Evolutionary conservation across 2,329 filamentous ascomycete genomes (phyloP).

Genomic region (Bisporella sp.): DNA sequence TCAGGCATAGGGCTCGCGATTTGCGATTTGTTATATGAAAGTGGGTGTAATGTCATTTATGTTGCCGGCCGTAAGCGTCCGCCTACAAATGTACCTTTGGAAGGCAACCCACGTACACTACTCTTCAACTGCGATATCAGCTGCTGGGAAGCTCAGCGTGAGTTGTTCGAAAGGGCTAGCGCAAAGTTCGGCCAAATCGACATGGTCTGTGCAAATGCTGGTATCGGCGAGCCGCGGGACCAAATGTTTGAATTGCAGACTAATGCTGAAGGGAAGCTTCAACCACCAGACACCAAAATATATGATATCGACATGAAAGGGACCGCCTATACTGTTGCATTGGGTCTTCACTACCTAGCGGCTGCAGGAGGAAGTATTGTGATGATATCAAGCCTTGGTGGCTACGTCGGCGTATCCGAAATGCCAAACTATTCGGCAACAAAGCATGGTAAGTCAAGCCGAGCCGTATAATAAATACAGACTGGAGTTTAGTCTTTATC

Average conservation of each 20-base stretch:
- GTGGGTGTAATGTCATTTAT: neutral
- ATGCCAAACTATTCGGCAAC: neutral
- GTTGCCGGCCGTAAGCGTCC: neutral
- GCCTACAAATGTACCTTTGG: neutral
- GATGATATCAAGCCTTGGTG: neutral
- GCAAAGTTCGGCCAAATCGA: neutral
- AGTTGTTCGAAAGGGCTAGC: neutral
- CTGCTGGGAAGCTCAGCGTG: neutral
- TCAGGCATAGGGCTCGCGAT: neutral
- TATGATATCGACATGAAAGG: neutral
- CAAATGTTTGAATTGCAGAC: neutral
- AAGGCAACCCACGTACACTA: neutral
- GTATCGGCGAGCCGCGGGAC: neutral
- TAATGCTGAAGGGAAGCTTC: neutral
- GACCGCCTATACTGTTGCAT: neutral
- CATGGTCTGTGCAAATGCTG: neutral
- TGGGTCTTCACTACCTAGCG: neutral
- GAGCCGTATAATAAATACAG: neutral
- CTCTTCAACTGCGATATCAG: neutral
- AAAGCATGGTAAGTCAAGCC: neutral
- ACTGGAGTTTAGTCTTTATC: too few species aligned
- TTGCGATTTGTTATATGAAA: neutral
- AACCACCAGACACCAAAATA: neutral
- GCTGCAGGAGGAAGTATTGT: neutral
- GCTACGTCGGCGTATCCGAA: neutral